Evolutionary conservation across 2,329 filamentous ascomycete genomes (phyloP), one percentile per base, ranked within the genome.

Genomic region (Fusarium proliferatum): DNA sequence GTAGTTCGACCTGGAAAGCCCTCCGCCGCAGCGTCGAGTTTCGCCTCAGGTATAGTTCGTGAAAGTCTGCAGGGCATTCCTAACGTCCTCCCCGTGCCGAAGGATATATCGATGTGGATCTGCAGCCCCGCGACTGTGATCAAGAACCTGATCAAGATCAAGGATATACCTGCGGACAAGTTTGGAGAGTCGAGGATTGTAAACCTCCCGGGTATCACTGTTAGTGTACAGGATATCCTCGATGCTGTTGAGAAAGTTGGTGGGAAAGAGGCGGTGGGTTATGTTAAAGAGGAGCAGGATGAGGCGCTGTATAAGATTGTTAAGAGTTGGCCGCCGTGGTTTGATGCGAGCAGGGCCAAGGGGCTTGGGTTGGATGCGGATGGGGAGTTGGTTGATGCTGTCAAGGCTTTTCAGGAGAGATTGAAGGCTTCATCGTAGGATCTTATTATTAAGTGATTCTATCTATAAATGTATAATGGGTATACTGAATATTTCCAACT

Each of bases 21-120:
- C 0, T 89, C 89, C 6, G 88, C 88, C 1, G 89, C 90, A 0
- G 89, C 90, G 4, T 88, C 86, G 7, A 89, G 87, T 0, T 92
- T 91, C 73, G 84, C 89, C 2, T 89, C 84, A 6, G 90, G 89
- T 1, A 91, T 92, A 74, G 88, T 92, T 48, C 84, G 90, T 6
- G 90, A 92, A 52, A 84, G 87, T 10, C 80, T 86, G 12, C 72
- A 78, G 21, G 88, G 88, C 17, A 79, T 84, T 45, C 80, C 83
- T n/a, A 86, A 83, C 38, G 73, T 84, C 0, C 83, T 89, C 2
- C 85, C 88, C 5, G 82, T 87, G 36, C 81, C 85, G 19, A 78
- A 81, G 48, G 81, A 85, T 17, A 86, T 86, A 70, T 79, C 81
- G 16, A 85, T 85, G 17, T 88, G 87, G 86, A 79, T 89, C 13